Conservation (phyloP, 1,139 yeast genomes). For the Scheffersomyces segobiensis region DNA sequence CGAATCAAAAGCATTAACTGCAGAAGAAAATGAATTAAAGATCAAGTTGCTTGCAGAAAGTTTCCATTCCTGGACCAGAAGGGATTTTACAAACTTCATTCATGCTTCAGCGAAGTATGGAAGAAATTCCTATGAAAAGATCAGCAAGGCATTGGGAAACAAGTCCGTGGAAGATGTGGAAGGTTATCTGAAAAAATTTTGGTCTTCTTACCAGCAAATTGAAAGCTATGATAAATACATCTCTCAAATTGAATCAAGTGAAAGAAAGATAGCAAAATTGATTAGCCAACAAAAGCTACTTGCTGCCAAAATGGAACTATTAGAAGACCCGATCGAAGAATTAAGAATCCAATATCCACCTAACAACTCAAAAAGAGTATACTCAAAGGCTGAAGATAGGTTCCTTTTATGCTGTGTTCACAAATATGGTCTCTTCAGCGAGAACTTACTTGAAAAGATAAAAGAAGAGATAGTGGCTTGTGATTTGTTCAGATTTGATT, state of each 20-base stretch:
- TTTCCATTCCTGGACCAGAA: constrained; percentile 78
- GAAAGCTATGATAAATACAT: constrained; percentile 87
- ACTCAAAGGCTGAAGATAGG: constrained; percentile 84
- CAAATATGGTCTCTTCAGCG: constrained; percentile 73
- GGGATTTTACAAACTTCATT: constrained; percentile 85
- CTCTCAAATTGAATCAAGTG: constrained; percentile 86
- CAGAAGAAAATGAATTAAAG: constrained; percentile 69
- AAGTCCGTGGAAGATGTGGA: constrained; percentile 72
- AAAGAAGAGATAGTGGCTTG: constrained; percentile 73
- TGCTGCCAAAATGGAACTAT: constrained; percentile 59
- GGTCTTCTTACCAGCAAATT: constrained; percentile 69
- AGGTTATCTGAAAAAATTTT: constrained; percentile 68
- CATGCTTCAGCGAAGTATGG: constrained; percentile 84
- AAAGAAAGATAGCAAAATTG: constrained; percentile 69
- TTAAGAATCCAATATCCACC: constrained; percentile 82
- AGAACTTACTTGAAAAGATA: constrained; percentile 70
- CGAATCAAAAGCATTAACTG: constrained; percentile 69
- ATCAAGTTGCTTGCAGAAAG: constrained; percentile 62
- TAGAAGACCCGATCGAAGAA: constrained; percentile 73
- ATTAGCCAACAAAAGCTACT: constrained; percentile 67
- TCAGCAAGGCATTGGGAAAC: constrained; percentile 66
- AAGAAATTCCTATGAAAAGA: constrained; percentile 56
- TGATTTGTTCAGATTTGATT: constrained; percentile 81
- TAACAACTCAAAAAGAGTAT: constrained; percentile 84
- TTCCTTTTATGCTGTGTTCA: constrained; percentile 73